Evolutionary conservation across 257 asterid genomes (phyloP).

Genomic region (Solanum clarkiae): DNA sequence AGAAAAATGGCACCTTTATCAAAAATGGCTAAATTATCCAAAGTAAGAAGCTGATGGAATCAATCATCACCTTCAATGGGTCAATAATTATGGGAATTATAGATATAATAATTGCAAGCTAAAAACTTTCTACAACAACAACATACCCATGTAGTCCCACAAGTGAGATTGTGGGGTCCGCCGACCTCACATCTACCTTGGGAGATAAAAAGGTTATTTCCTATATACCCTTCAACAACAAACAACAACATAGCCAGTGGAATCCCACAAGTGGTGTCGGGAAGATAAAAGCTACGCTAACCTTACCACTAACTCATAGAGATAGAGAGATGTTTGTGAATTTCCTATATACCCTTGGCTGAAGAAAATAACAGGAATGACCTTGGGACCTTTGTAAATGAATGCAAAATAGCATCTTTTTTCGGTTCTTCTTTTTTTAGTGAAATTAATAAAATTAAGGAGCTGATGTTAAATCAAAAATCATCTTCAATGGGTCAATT

Average conservation of each 20-base stretch:
- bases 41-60: neutral
- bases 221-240: neutral
- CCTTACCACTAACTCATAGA: no score
- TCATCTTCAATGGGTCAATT: neutral
- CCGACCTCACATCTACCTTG: neutral
- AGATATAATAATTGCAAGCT: neutral
- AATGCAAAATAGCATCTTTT: neutral
- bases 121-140: neutral
- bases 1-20: neutral
- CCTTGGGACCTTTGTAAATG: neutral
- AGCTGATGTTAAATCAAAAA: neutral
- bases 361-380: neutral
- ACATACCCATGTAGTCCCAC: neutral
- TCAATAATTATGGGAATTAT: neutral
- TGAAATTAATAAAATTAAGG: neutral
- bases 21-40: no score
- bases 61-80: neutral
- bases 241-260: no score
- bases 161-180: no score
- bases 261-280: no score
- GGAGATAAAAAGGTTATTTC: neutral
- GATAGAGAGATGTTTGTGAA: no score
- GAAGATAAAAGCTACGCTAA: no score
- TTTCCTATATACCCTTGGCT: neutral
- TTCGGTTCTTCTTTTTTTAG: neutral